Evolutionary conservation across 352 stramenopile species (phyloP), one percentile per base, ranked within the genome.

Genomic region (Aphanomyces cochlioides): DNA sequence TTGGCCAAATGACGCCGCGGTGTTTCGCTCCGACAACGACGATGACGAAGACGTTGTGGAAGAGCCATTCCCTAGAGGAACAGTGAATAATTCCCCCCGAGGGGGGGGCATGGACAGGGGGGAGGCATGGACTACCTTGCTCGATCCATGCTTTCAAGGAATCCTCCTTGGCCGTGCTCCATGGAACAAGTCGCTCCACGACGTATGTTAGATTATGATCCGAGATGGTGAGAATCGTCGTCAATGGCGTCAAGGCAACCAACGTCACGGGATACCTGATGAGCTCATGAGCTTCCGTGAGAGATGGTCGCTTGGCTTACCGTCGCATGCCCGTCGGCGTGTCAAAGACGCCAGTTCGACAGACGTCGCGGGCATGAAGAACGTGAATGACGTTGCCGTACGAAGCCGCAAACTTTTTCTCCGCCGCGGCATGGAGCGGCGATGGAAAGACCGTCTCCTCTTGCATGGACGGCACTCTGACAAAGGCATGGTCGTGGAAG

Each of bases 101-200:
- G 50, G 28, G 8, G 50, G 50, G n/a, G n/a, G n/a, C n/a, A n/a
- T n/a, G n/a, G n/a, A n/a, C n/a, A n/a, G n/a, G n/a, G n/a, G n/a
- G n/a, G n/a, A n/a, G n/a, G n/a, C 15, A 58, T 36, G 15, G 50
- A 8, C 15, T 61, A 61, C 54, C 54, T 61, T 37, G 21, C n/a
- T 10, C 64, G 28, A 70, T 36, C 10, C 15, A 17, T 2, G 45
- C 28, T 47, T 54, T 45, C 36, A 70, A 15, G 54, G 28, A 28
- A 28, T 34, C n/a, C 41, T 28, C 17, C 8, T 8, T 4, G 5
- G 64, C 15, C 39, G 50, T 70, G 17, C 40, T 70, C 50, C 40
- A 54, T n/a, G 58, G 47, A 13, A 38, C 64, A 4, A 70, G 64
- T 15, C 64, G 64, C 39, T 70, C 47, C 8, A 70, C n/a, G 12